Percentiles rank a stretch among this genome's conserved stretches.
phyloP scores from a whole-genome alignment of 1,139 yeast species.

The Yamadazyma sp. region DNA sequence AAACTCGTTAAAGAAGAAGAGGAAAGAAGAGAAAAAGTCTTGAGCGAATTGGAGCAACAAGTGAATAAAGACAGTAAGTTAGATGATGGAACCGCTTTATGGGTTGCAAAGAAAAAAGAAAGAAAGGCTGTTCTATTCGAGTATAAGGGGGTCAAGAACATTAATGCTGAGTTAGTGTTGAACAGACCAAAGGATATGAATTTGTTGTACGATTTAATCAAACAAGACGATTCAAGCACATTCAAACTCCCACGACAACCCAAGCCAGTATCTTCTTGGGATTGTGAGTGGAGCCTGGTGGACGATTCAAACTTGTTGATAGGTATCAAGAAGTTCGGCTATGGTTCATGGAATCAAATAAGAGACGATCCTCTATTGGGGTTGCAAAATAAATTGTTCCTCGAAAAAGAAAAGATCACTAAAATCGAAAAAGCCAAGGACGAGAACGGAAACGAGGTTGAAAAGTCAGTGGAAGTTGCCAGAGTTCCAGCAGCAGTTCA shows the following conservation, averaged over 20 bases:
- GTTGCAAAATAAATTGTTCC: constrained; percentile 76
- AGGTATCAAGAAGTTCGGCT: constrained; percentile 91
- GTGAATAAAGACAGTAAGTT: constrained; percentile 43
- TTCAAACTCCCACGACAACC: constrained; percentile 63
- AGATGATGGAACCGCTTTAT: constrained; percentile 45
- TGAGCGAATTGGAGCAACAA: constrained; percentile 60
- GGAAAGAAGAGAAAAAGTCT: constrained; percentile 52
- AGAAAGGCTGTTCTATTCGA: constrained; percentile 88
- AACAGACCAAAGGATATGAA: constrained; percentile 83
- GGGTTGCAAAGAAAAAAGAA: constrained; percentile 67
- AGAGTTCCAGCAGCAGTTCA: constrained; percentile 93
- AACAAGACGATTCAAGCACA: constrained; percentile 54
- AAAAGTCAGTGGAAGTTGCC: constrained; percentile 10
- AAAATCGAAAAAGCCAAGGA: constrained; percentile 13
- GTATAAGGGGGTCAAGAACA: constrained; percentile 80
- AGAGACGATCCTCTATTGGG: constrained; percentile 94
- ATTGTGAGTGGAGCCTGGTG: constrained; percentile 75
- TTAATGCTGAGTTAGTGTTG: constrained; percentile 86
- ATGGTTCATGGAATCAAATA: constrained; percentile 92
- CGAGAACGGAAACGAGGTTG: constrained; percentile 10
- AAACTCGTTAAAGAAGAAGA: constrained; percentile 69
- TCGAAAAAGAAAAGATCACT: constrained; percentile 36
- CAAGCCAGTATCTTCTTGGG: constrained; percentile 89
- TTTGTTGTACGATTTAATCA: constrained; percentile 58
- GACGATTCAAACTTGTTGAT: constrained; percentile 87